Evolutionary conservation across 2,329 filamentous ascomycete genomes (phyloP), one percentile per base, ranked within the genome.

Genomic region (Beauveria sp.): DNA sequence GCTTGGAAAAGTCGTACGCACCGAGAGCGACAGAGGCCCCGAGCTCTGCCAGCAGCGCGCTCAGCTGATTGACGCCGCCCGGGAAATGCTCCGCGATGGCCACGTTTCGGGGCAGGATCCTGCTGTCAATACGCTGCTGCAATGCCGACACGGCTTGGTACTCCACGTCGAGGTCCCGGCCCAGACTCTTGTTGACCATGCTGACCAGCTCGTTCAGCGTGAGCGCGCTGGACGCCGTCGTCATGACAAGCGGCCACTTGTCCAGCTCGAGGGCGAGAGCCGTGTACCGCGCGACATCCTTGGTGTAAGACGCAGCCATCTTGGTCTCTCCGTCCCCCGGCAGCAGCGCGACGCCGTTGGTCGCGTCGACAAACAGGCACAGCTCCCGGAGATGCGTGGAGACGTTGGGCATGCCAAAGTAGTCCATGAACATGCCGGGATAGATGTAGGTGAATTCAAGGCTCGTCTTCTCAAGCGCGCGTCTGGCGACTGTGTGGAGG

Each of bases 341-440:
- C 16, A 73, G 59, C 3, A 68, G 63, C 4, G 71, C 71, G 43
- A 62, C 55, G 5, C 65, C 66, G 28, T 67, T 63, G 3, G 34
- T 59, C 2, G 70, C 66, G 53, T 73, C 71, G 50, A 72, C 57
- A 54, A 72, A 69, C 58, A 71, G 66, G 61, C 63, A 70, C 6
- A 73, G 63, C 20, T 66, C 67, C 9, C 71, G 67, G 3, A 73
- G 66, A 34, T 50, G 55, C 20, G 62, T 70, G 16, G 48, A 2
- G 4, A 71, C 64, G 5, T 63, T 61, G 1, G 72, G 72, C 63
- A 71, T 59, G 44, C 67, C 72, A 52, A 71, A 73, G 58, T 73
- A 73, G 63, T 73, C 72, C 70, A 73, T 73, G 60, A 73, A 72
- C 72, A 73, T 73, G 40, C 72, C 72, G 2, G 69, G 66, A 60